phyloP scores from a whole-genome alignment of 805 yeast genomes.

The Saturnispora galanensis region DNA sequence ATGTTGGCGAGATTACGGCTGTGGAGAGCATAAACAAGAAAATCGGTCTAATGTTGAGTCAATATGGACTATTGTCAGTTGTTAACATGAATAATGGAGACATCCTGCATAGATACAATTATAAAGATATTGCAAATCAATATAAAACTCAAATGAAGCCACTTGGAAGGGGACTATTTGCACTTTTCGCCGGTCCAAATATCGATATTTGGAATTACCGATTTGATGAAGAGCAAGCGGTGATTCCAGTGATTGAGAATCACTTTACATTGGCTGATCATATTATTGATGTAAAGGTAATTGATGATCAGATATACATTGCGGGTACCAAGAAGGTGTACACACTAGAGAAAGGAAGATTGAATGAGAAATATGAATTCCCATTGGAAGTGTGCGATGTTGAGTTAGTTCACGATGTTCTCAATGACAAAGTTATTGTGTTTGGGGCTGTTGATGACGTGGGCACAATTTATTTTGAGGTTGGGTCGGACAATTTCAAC shows the following conservation, averaged over 20 bases:
- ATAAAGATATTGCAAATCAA: background rate
- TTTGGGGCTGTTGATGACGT: background rate
- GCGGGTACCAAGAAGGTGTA: too few relatives aligned
- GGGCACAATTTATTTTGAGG: background rate
- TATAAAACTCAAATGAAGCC: background rate
- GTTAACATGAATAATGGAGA: slow-evolving; percentile 21
- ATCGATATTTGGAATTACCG: slow-evolving; percentile 4
- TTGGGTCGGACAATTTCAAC: background rate
- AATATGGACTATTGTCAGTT: slow-evolving; percentile 10
- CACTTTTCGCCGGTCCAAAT: background rate
- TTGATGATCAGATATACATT: too few relatives aligned
- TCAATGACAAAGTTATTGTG: background rate
- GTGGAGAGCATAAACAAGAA: slow-evolving; percentile 7
- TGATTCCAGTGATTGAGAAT: background rate
- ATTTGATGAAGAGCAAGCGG: background rate
- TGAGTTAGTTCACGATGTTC: background rate
- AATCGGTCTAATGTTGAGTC: background rate
- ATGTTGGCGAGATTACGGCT: background rate
- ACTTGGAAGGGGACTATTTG: background rate
- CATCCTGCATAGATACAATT: slow-evolving; percentile 24
- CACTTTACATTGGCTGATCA: slow-evolving; percentile 3
- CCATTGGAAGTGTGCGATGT: too few relatives aligned
- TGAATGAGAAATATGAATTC: too few relatives aligned
- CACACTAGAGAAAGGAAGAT: too few relatives aligned
- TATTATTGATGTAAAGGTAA: slow-evolving; percentile 2